These are phyloP conservation scores for Litsea cubeba DNA, from an alignment of 164 flowering plant species.

Conservation along the genomic window DNA sequence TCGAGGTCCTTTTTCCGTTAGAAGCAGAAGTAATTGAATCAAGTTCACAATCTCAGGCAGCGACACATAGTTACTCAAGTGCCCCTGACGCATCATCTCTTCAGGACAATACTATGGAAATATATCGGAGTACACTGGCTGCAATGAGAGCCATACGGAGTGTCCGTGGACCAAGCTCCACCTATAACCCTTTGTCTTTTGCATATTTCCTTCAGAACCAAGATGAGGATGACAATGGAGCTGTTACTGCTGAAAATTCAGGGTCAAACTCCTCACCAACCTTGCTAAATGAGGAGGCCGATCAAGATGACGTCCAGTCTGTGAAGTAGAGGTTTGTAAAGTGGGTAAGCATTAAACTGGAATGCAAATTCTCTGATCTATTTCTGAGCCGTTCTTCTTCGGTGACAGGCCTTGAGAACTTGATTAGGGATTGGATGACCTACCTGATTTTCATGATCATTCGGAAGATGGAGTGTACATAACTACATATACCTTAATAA, in stretches of 20 bases:
- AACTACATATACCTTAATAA: neutral
- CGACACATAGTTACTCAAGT: conserved; percentile 1
- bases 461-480: neutral
- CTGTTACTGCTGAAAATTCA: conserved; percentile 61
- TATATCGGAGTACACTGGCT: conserved; percentile 66
- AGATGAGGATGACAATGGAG: conserved; percentile 52
- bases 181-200: conserved; percentile 64
- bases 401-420: neutral
- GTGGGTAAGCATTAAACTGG: neutral
- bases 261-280: conserved; percentile 33
- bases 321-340: neutral
- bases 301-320: conserved; percentile 34
- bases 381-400: neutral
- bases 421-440: neutral
- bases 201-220: conserved; percentile 37
- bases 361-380: neutral
- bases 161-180: conserved; percentile 68
- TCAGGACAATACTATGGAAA: conserved; percentile 43
- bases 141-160: conserved; percentile 73
- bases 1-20: conserved; percentile 72
- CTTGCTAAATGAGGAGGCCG: conserved; percentile 21
- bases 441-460: neutral
- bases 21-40: conserved; percentile 75
- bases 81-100: conserved; percentile 25
- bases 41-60: conserved; percentile 13